Conservation (phyloP, 345 rosid species). For the Eucalyptus tenuipes region DNA sequence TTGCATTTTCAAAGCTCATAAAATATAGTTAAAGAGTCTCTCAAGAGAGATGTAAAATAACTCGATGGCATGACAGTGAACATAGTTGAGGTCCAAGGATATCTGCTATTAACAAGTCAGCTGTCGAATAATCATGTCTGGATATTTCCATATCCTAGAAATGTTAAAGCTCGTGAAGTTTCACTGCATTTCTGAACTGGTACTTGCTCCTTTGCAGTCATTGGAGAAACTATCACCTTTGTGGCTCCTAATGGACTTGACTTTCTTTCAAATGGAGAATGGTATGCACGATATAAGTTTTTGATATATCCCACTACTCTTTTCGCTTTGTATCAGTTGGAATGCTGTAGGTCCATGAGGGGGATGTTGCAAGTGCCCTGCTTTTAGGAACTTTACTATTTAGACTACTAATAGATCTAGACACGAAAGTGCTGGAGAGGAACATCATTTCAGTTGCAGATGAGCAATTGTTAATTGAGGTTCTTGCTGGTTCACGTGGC, state of each 20-base stretch:
- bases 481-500: not conserved
- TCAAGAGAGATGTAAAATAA: not conserved
- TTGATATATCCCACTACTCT: not conserved
- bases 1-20: not conserved
- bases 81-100: not conserved
- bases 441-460: not conserved
- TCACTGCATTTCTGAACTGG: not conserved
- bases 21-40: not conserved
- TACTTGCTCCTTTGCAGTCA: constrained; percentile 36
- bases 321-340: not conserved
- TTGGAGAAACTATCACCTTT: constrained; percentile 91
- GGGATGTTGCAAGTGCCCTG: not conserved
- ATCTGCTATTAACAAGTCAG: not conserved
- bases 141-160: not conserved
- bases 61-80: not conserved
- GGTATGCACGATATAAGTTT: constrained; percentile 26
- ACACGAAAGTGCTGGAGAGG: not conserved
- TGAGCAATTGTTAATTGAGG: not conserved
- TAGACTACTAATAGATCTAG: not conserved
- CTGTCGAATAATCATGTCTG: not conserved
- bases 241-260: constrained; percentile 46
- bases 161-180: not conserved
- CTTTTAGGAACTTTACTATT: not conserved
- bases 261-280: constrained; percentile 95
- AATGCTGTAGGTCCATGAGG: not conserved